Base-by-base conservation (phyloP, 2,329 filamentous ascomycete species). In the Trichophyton schoenleinii region DNA sequence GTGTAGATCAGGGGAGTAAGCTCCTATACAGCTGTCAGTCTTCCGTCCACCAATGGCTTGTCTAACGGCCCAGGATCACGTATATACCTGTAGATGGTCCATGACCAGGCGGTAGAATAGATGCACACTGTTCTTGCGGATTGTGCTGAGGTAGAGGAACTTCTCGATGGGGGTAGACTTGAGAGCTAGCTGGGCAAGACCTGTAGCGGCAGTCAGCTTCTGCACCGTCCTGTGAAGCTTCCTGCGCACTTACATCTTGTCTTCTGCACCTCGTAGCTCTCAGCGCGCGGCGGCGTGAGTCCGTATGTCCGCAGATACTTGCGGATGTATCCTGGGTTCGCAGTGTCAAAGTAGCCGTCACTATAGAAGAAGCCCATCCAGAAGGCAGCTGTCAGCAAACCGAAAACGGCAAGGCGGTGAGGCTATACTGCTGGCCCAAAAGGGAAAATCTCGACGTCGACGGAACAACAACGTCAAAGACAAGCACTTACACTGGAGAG, bases 301-400 rank as follows among this genome's bases (percentile, higher is more conserved):
- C 78, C 78, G 66, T 80, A 79, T 18, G 77, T 79, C 65, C 76
- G 75, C 63, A 79, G 74, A 69, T 79, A 79, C 66, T 78, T 79
- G 71, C 78, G 77, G 55, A 79, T 78, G 61, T 78, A 76, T 52
- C 75, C 67, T 42, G 77, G 77, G 66, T 79, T 77, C 63, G 77
- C 76, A 57, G 78, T 80, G 64, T 80, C 78, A 63, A 74, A 79
- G 67, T 78, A 77, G 55, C 73, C 71, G 8, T 76, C 74, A 63
- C 74, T 76, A 63, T 11, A 36, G 3, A 34, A 44, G 41, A 44
- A 42, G 38, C 28, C 28, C 28, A 1, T 31, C 28, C 28, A 31
- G 28, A 44, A 1, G 28, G 28, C 28, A 6, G 28, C 4, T n/a
- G n/a, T 44, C 15, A 44, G 28, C 31, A 36, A n/a, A 20, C 34